These are phyloP conservation scores for Nakazawaea ernobii DNA, from an alignment of 805 yeast species.

Conservation along the genomic window DNA sequence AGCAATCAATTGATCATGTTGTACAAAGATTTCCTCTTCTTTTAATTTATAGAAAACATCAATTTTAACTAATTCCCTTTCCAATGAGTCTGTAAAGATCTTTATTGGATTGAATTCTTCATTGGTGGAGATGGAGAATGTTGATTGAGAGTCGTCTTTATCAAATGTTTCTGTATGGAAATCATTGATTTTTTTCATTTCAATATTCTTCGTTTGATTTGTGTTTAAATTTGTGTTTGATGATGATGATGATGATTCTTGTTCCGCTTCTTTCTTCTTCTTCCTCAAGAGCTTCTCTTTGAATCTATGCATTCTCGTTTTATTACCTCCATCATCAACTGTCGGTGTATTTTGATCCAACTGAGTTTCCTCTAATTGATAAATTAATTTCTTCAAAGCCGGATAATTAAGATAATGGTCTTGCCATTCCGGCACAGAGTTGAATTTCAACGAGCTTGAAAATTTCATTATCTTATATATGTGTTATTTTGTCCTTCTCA, in stretches of 20 bases:
- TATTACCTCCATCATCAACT: constrained; percentile 13
- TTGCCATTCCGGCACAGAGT: constrained; percentile 51
- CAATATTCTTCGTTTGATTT: neutral
- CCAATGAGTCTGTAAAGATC: constrained; percentile 40
- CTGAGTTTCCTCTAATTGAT: constrained; percentile 42
- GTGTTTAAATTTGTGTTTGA: neutral
- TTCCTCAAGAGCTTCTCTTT: neutral
- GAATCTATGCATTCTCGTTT: neutral
- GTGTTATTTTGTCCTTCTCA: neutral
- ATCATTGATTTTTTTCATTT: constrained; percentile 7
- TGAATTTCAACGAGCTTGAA: constrained; percentile 42
- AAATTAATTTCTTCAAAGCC: constrained; percentile 49
- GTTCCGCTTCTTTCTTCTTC: neutral
- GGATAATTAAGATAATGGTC: constrained; percentile 40
- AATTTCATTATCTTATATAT: constrained; percentile 32
- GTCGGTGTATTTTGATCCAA: constrained; percentile 15
- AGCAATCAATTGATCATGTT: constrained; percentile 38
- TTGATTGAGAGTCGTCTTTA: constrained; percentile 12
- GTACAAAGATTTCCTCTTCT: constrained; percentile 39
- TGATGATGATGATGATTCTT: constrained; percentile 1
- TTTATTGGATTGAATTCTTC: constrained; percentile 29
- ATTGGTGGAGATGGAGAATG: constrained; percentile 1
- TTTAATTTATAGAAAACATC: constrained; percentile 44
- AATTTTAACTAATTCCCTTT: constrained; percentile 44
- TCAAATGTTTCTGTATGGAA: constrained; percentile 15